Conservation (phyloP, 1,284 basidiomycete species). For the Trametes versicolor region DNA sequence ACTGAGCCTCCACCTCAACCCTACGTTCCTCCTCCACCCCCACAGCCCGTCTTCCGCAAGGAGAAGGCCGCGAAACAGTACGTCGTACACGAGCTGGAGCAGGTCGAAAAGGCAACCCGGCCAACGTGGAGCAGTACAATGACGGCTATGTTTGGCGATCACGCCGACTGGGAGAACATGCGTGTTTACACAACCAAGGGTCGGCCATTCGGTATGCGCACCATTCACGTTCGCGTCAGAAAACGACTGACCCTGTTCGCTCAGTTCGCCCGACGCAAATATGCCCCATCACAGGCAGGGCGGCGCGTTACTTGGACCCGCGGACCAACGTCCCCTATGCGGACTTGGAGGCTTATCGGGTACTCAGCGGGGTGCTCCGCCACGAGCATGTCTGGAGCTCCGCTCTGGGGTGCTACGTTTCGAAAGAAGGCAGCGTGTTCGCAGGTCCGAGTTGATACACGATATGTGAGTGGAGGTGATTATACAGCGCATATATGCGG, state of each 20-base stretch:
- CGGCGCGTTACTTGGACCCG: constrained; percentile 79
- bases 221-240: constrained; percentile 14
- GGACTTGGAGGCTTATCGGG: constrained; percentile 69
- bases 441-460: constrained; percentile 3
- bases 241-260: neutral
- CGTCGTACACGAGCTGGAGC: constrained; percentile 67
- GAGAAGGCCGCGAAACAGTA: constrained; percentile 70
- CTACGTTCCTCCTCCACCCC: constrained; percentile 27
- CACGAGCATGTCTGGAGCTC: constrained; percentile 76
- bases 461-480: neutral
- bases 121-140: constrained; percentile 78
- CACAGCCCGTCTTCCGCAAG: constrained; percentile 44
- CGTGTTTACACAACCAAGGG: constrained; percentile 68
- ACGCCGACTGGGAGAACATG: constrained; percentile 75
- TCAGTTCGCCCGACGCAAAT: constrained; percentile 67
- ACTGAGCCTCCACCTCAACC: neutral
- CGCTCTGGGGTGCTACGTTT: constrained; percentile 62
- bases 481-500: neutral
- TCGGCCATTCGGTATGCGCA: constrained; percentile 64
- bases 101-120: constrained; percentile 54
- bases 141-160: constrained; percentile 79
- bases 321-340: constrained; percentile 82
- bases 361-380: constrained; percentile 64
- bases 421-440: constrained; percentile 29
- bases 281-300: constrained; percentile 72